Base-by-base conservation (phyloP, 176 grass and related monocot genomes). In the Bromus sterilis region DNA sequence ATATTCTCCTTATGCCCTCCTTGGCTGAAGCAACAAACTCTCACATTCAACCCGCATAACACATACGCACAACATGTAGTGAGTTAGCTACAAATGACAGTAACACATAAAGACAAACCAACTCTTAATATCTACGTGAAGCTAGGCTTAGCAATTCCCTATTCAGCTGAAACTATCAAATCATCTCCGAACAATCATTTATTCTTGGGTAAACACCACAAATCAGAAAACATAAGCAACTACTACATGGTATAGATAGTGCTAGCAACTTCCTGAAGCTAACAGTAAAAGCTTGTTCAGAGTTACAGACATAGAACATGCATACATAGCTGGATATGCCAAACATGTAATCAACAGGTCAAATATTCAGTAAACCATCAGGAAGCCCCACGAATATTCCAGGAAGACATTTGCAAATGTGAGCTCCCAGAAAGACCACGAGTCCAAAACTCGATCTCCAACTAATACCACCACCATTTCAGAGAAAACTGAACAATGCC, bases 401-500 rank as follows among this genome's bases (percentile, higher is more conserved):
- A 67, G 43, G 32, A 78, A 76, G 59, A 41, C 18, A 46, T 34
- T 20, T 20, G 43, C 69, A 32, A 68, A 16, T 31, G 26, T 56
- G 33, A 24, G 28, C 16, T 41, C 35, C 46, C 29, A 69, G 15
- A 1, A 35, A 86, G 32, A 44, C 56, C 42, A 3, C 24, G 28
- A 46, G 53, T 7, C 36, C 11, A 73, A 43, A 81, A 82, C 66
- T 25, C 62, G 13, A n/a, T 70, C 6, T 25, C 79, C 24, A 31
- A 44, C 60, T 46, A 28, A 31, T 9, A 24, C 9, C 31, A 32
- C 46, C 5, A 37, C 11, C 43, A 15, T 71, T 71, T 24, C 73
- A 78, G 40, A 73, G 51, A 81, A 37, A 70, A 26, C 37, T 70
- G 66, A 77, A 64, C 16, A 82, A 76, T 55, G 55, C 7, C 32